Evolutionary conservation across 768 basidiomycete species (phyloP), one percentile per base, ranked within the genome.

Genomic region (Neoboletus magnificus): DNA sequence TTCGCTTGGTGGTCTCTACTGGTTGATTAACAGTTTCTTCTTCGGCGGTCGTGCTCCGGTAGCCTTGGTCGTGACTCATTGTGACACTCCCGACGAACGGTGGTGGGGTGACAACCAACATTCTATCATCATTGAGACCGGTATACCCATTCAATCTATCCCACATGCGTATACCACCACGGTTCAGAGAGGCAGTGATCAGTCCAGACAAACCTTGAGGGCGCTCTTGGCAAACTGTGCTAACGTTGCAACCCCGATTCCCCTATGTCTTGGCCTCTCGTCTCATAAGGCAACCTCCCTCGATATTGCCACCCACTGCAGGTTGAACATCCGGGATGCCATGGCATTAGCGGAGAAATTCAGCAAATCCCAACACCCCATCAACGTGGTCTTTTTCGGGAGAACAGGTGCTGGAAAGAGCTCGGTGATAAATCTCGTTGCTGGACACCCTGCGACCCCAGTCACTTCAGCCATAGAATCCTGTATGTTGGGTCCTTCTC

Each of bases 361-460:
- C 33, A 35, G 33, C 15, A 18, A 10, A 11, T 15, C 33, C 10
- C 10, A 11, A 13, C n/a, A n/a, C n/a, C n/a, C n/a, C n/a, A 12
- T 37, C 37, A 73, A 74, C 42, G 52, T 73, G 30, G 59, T 76
- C 20, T 30, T 76, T 12, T 75, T 76, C 39, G 74, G 74, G 1
- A 70, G 74, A 47, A 4, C 41, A 12, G 40, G 40, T 2, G 30
- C 30, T 11, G 67, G 67, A 2, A 75, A 75, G 48, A 70, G 71
- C 47, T 71, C 71, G 0, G 57, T 76, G n/a, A 52, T 51, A 9
- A 32, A 32, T 12, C 30, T 32, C 30, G 12, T 47, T 0, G 22
- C 32, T n/a, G 42, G 32, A 10, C 1, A 2, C 33, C 18, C 42
- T 10, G 9, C 27, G 4, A 43, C 50, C 5, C 1, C 15, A 16